Base-by-base conservation (phyloP, 495 filamentous ascomycete genomes). In the Hyaloscypha bicolor region DNA sequence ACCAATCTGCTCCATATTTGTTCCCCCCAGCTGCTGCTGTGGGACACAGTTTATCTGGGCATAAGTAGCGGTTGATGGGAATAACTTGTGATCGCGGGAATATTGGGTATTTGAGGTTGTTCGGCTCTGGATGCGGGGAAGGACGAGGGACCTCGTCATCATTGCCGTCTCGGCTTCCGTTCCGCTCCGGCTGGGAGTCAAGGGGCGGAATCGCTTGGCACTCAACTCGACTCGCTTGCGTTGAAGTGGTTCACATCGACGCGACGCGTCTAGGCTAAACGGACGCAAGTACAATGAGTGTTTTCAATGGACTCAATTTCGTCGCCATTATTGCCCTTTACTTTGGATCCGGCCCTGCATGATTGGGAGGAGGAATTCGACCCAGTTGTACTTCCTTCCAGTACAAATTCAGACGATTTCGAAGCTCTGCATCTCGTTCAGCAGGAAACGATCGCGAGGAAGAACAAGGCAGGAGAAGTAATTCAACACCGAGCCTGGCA, bases 401-500 rank as follows among this genome's bases (percentile, higher is more conserved):
- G 62, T 45, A 63, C 37, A 3, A 58, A 76, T 75, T 83, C 83
- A 45, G 87, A 90, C 81, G 88, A 91, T 48, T 64, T 91, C 59
- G 86, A 88, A 70, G 87, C 86, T 22, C 77, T 89, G 31, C 73
- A 87, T 62, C 68, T 79, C 4, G 72, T 82, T 48, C 74, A 79
- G n/a, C 72, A 76, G 55, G 86, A 90, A 67, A 65, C 69, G 4
- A 80, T 77, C 55, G 79, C 79, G 31, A 78, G 76, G 60, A 85
- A 88, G 68, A 85, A 79, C 51, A 73, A 66, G 30, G 69, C 75
- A 58, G 72, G 81, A 62, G 79, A 88, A 35, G 87, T 90, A 14
- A 89, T 91, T 53, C 88, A 88, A 69, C 85, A 90, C 71, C 80
- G 88, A 33, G 76, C 81, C 45, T 88, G 86, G 83, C 79, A 84